Evolutionary conservation across 768 basidiomycete genomes (phyloP).

Genomic region (Lanmaoa pseudosensibilis): DNA sequence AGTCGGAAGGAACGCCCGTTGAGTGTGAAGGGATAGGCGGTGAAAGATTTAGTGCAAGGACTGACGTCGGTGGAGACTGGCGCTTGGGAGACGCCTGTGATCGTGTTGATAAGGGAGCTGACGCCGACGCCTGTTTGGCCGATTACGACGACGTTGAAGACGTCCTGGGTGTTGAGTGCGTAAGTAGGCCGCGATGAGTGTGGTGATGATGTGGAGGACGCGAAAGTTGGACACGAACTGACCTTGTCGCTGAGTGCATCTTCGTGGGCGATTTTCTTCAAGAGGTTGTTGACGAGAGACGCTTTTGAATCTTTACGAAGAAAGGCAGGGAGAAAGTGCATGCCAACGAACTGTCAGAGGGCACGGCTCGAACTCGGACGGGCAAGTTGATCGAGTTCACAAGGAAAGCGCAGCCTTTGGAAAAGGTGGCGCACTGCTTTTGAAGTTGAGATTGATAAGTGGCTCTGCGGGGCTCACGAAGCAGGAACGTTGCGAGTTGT

Average conservation of each 20-base stretch:
- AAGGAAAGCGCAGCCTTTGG: constrained; percentile 9
- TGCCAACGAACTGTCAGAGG: constrained; percentile 11
- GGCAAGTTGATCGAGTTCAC: constrained; percentile 8
- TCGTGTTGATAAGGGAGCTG: constrained; percentile 44
- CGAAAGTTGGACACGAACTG: neutral
- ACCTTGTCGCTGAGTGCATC: constrained; percentile 27
- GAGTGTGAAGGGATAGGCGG: constrained; percentile 24
- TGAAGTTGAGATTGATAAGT: constrained; percentile 4
- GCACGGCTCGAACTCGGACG: constrained; percentile 1
- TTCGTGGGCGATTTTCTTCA: constrained; percentile 23
- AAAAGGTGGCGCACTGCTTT: constrained; percentile 18
- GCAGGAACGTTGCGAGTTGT: constrained; percentile 16
- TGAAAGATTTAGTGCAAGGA: constrained; percentile 29
- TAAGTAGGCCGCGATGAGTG: neutral
- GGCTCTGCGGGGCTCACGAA: neutral
- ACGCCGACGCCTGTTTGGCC: constrained; percentile 36
- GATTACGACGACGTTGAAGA: constrained; percentile 33
- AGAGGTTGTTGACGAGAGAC: constrained; percentile 22
- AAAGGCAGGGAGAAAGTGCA: constrained; percentile 29
- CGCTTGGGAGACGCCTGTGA: constrained; percentile 21
- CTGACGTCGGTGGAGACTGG: constrained; percentile 30
- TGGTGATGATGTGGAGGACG: neutral
- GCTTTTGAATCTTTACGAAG: constrained; percentile 29
- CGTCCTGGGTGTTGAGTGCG: constrained; percentile 15
- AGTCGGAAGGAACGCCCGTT: constrained; percentile 31